A percentile compares a stretch with the other conserved stretches of the same genome.
These are phyloP conservation scores for Fraxinus excelsior DNA, from an alignment of 257 asterid genomes.

Conservation along the genomic window DNA sequence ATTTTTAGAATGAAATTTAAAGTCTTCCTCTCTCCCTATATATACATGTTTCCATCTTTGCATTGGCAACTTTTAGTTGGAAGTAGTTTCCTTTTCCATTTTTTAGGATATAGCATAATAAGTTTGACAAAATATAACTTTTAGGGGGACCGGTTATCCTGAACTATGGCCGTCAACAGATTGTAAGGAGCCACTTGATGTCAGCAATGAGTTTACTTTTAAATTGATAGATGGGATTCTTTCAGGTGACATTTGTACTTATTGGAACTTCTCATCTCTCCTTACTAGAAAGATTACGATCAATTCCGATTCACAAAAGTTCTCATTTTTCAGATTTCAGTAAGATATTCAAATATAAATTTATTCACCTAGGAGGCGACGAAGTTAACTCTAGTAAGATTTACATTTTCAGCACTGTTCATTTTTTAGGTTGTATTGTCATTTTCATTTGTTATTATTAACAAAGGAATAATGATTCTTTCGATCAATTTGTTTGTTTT, in stretches of 20 bases:
- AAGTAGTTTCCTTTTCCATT: too few relatives aligned
- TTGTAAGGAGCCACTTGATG: constrained; percentile 88
- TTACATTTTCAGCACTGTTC: not conserved
- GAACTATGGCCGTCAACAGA: constrained; percentile 72
- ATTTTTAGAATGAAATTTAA: constrained; percentile 1
- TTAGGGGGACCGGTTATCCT: constrained; percentile 95
- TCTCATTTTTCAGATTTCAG: constrained; percentile 70
- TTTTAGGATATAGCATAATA: not conserved
- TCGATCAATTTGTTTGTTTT: too few relatives aligned
- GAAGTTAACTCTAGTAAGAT: constrained; percentile 85
- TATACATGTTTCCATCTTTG: not conserved
- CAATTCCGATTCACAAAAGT: not conserved
- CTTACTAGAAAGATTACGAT: constrained; percentile 6
- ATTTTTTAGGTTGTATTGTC: not conserved
- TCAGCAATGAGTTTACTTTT: constrained; percentile 85
- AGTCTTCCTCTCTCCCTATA: not conserved
- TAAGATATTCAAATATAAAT: constrained; percentile 84
- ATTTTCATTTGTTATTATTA: not conserved
- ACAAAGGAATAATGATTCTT: not conserved
- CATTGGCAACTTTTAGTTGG: not conserved
- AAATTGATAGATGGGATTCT: constrained; percentile 82
- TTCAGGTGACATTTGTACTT: constrained; percentile 54
- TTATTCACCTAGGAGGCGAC: constrained; percentile 93
- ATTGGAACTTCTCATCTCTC: not conserved
- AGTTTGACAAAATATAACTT: not conserved